phyloP scores from a whole-genome alignment of 2,329 filamentous ascomycete genomes.

The Pseudocercospora vitis region DNA sequence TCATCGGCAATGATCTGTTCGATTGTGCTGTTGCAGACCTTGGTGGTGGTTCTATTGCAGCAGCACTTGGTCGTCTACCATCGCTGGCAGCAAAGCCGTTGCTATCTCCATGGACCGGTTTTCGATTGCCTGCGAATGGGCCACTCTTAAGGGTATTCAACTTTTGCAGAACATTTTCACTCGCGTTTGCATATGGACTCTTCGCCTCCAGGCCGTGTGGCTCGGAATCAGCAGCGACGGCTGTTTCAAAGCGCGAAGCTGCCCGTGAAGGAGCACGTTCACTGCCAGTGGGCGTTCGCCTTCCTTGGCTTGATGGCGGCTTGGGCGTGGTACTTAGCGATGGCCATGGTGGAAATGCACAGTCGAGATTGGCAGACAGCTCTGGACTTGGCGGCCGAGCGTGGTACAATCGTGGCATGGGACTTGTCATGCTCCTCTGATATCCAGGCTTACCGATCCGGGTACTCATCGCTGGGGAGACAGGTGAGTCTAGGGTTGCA shows the following conservation, averaged over 20 bases:
- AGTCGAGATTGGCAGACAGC: slow-evolving; percentile 48
- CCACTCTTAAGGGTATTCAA: slow-evolving; percentile 64
- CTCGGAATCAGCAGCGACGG: slow-evolving; percentile 20
- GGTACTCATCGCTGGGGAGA: slow-evolving; percentile 37
- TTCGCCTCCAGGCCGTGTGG: slow-evolving; percentile 38
- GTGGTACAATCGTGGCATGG: slow-evolving; percentile 35
- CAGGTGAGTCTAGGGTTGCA: slow-evolving; percentile 59
- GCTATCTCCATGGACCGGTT: slow-evolving; percentile 23
- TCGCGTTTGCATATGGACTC: slow-evolving; percentile 44
- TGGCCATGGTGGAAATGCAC: slow-evolving; percentile 57
- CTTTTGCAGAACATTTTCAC: slow-evolving; percentile 52
- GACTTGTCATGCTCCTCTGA: slow-evolving; percentile 34
- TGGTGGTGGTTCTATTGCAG: slow-evolving; percentile 8
- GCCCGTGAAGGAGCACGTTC: slow-evolving; percentile 31
- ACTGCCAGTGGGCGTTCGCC: slow-evolving; percentile 29
- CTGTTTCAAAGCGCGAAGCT: slow-evolving; percentile 26
- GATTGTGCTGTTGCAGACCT: slow-evolving; percentile 19
- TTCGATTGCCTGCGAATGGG: slow-evolving; percentile 54
- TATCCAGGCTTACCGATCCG: slow-evolving; percentile 29
- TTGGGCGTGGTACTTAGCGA: slow-evolving; percentile 28
- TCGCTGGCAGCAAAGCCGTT: slow-evolving; percentile 10
- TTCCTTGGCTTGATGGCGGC: slow-evolving; percentile 27
- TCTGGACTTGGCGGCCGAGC: slow-evolving; percentile 44
- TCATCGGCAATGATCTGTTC: slow-evolving; percentile 11
- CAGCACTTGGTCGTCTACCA: slow-evolving; percentile 22